Evolutionary conservation across 805 yeast genomes (phyloP), one percentile per base, ranked within the genome.

Genomic region (Ogataea naganishii): DNA sequence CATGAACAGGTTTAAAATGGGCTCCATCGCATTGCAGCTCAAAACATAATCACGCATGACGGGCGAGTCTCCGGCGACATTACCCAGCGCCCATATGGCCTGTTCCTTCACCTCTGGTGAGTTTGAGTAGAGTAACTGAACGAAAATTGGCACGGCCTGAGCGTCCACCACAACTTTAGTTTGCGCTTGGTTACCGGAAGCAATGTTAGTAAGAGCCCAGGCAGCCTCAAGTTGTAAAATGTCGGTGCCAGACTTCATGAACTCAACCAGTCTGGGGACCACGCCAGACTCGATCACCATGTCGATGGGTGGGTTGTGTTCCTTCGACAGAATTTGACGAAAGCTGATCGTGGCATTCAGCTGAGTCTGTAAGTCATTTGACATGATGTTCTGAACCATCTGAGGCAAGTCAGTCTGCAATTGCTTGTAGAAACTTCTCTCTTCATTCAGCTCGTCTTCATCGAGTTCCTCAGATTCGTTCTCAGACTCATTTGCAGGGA

Each of bases 71-170:
- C 98, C 98, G 17, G 98, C 97, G 55, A 92, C 95, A 55, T 92
- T 92, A 61, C 98, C 98, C 43, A 92, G 66, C 18, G 98, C 97
- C 98, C 98, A 92, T 44, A 92, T 89, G 10, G 97, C 97, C 63
- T 92, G 98, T 59, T 92, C 98, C 59, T 85, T 84, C 34, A 92
- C 96, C 51, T 92, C 97, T 35, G 78, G 65, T 24, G 94, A 83
- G 35, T 74, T 74, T 4, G 95, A 81, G 46, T 74, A 70, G 45
- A 92, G 68, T 43, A 92, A 66, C 41, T 79, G 70, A 26, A 92
- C 95, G 58, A 92, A 86, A 32, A 76, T 64, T 13, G 97, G 97
- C 25, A 92, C 94, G 0, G 97, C 97, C 31, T 89, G 94, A 4
- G 89, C 78, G 39, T 86, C 89, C 33, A 92, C 92, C 32, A 92